phyloP scores from a whole-genome alignment of 306 rosid species.

The Lablab purpureus region DNA sequence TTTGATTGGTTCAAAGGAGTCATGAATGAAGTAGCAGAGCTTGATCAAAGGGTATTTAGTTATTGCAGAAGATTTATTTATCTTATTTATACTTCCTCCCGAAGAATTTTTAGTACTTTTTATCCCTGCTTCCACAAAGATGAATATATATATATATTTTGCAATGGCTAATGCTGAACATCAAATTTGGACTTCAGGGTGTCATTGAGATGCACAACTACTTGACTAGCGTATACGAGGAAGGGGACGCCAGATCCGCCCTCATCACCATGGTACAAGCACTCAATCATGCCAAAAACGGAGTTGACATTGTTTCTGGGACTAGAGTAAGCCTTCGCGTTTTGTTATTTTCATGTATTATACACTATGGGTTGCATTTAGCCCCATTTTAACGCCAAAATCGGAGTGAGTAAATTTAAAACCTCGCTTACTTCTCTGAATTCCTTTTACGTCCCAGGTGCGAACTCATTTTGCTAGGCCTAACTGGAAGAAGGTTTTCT shows the following conservation, averaged over 20 bases:
- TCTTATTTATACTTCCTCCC: slow-evolving; percentile 36
- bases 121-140: slow-evolving; percentile 24
- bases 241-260: slow-evolving; percentile 98
- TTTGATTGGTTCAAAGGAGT: slow-evolving; percentile 99
- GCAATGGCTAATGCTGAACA: slow-evolving; percentile 43
- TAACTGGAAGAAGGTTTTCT: slow-evolving; percentile 98
- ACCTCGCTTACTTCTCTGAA: background rate
- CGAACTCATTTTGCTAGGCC: slow-evolving; percentile 99
- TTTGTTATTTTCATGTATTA: slow-evolving; percentile 10
- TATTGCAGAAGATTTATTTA: slow-evolving; percentile 35
- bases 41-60: slow-evolving; percentile 84
- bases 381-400: slow-evolving; percentile 17
- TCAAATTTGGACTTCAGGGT: slow-evolving; percentile 69
- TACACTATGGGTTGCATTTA: background rate
- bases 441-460: slow-evolving; percentile 68
- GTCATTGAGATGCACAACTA: slow-evolving; percentile 99
- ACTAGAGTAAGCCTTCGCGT: slow-evolving; percentile 69
- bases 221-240: slow-evolving; percentile 98
- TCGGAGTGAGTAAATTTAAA: slow-evolving; percentile 27
- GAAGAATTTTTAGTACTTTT: slow-evolving; percentile 20
- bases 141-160: slow-evolving; percentile 41
- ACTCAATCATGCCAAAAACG: slow-evolving; percentile 98
- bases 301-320: slow-evolving; percentile 97
- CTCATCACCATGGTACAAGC: slow-evolving; percentile 99
- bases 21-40: slow-evolving; percentile 97